Evolutionary conservation across 2,329 filamentous ascomycete genomes (phyloP), one percentile per base, ranked within the genome.

Genomic region (Neonectria hederae): DNA sequence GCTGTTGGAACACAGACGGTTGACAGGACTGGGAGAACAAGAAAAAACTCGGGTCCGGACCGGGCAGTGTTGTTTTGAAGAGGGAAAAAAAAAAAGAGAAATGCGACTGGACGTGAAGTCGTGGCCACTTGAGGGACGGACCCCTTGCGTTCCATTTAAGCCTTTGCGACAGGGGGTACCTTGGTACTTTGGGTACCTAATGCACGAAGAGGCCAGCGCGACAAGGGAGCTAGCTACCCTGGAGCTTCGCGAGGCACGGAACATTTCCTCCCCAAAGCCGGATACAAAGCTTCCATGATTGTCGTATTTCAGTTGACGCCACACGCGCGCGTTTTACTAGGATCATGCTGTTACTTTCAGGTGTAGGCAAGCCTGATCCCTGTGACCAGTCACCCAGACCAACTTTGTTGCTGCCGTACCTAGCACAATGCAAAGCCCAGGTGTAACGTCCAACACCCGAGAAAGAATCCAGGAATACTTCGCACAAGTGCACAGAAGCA

Each of bases 71-170:
- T 52, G 43, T 40, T 9, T 28, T 28, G 28, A 10, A 28, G 28
- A 28, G 10, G 26, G 30, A 46, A 35, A 32, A 24, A 42, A 49
- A 61, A 54, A 54, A 57, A 46, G n/a, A 40, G 28, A 54, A 51
- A n/a, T 55, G 51, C 51, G 55, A 63, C 61, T 38, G 38, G 38
- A 2, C 38, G 38, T 42, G 38, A 42, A 59, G 55, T 63, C 61
- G 61, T 63, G 61, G 61, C 61, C 61, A 63, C 60, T 63, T 63
- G 54, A 57, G 19, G 28, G 28, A 28, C 8, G 28, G 28, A 57
- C 60, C 54, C 54, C 48, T 58, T 56, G 49, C 43, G 19, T 49
- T 49, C 48, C 51, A 45, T 57, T 43, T 56, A 52, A 60, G 57
- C 42, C 38, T 60, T 48, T 54, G 57, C 35, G 46, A 62, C 54